Evolutionary conservation across 805 yeast species (phyloP).

Genomic region (Candida silvatica): DNA sequence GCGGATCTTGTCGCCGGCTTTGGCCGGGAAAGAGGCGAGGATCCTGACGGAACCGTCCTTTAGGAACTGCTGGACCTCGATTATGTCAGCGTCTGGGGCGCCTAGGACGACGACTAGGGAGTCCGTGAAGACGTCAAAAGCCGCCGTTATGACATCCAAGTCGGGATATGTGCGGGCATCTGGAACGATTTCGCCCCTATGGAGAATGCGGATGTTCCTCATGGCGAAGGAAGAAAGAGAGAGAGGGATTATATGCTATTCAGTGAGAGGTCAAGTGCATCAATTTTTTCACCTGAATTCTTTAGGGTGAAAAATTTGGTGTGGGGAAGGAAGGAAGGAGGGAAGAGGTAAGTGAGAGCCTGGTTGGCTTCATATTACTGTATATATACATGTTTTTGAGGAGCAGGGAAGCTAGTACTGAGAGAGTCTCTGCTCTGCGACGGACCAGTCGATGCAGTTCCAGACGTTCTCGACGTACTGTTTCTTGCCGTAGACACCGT

Average conservation of each 20-base stretch:
- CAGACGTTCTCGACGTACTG: constrained; percentile 68
- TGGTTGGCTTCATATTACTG: background rate
- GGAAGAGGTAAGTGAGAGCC: background rate
- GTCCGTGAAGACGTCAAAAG: constrained; percentile 69
- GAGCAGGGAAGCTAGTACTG: background rate
- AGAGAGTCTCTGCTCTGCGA: constrained; percentile 41
- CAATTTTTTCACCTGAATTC: too few relatives aligned
- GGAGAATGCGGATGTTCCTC: constrained; percentile 30
- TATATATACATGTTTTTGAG: too few relatives aligned
- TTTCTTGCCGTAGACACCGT: constrained; percentile 71
- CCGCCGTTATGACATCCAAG: constrained; percentile 41
- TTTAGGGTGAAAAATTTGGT: background rate
- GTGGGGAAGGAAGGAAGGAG: background rate
- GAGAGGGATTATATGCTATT: too few relatives aligned
- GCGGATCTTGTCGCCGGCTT: constrained; percentile 33
- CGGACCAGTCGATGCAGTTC: constrained; percentile 79
- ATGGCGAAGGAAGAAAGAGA: constrained; percentile 8
- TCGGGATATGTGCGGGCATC: constrained; percentile 59
- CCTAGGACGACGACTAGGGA: constrained; percentile 60
- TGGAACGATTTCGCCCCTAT: constrained; percentile 44
- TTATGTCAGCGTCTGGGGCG: constrained; percentile 38
- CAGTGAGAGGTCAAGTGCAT: too few relatives aligned
- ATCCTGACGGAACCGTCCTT: constrained; percentile 51
- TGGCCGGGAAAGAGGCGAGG: constrained; percentile 53
- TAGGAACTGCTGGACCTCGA: constrained; percentile 72